Base-by-base conservation (phyloP, 768 basidiomycete species). In the Pisolithus sp. region DNA sequence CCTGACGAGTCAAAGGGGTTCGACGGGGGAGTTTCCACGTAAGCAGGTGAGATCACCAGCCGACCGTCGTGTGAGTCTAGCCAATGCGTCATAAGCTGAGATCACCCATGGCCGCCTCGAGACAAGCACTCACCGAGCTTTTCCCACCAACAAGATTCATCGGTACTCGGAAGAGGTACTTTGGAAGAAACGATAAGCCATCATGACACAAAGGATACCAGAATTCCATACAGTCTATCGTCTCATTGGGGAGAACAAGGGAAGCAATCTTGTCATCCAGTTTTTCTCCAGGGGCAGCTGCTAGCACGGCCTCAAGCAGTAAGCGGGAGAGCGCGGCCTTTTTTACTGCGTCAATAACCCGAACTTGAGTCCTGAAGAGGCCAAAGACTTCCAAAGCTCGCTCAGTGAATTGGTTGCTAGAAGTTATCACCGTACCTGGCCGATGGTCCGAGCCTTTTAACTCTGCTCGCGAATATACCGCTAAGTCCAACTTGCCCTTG, bases 381-480 rank as follows among this genome's bases (percentile, higher is more conserved):
- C 82, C 91, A 59, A 88, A 95, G 4, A 99, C 95, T 91, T 53
- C 34, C 13, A 37, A 13, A 24, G 18, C 38, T 21, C 18, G 40
- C n/a, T 39, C 51, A 49, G 42, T 20, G 40, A 40, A 38, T 34
- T 52, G 20, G 26, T 26, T 3, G 43, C 20, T 37, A 5, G 10
- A 24, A 2, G 9, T 18, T 34, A n/a, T 48, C 41, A 23, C 56
- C 71, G 48, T 55, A 85, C 92, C 90, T 65, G 96, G 96, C 63
- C 87, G 85, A 65, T 99, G 96, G 71, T 99, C 96, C 6, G 96
- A 99, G n/a, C 88, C 82, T 61, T 75, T 76, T 51, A 99, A 70
- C 58, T 95, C 91, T 7, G 90, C 86, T 53, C 93, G 76, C 18
- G 85, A 83, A 67, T 99, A 99, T 8, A 82, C 77, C 0, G 79